phyloP scores from a whole-genome alignment of 2,329 filamentous ascomycete genomes.

The Chalaropsis thielavioides region DNA sequence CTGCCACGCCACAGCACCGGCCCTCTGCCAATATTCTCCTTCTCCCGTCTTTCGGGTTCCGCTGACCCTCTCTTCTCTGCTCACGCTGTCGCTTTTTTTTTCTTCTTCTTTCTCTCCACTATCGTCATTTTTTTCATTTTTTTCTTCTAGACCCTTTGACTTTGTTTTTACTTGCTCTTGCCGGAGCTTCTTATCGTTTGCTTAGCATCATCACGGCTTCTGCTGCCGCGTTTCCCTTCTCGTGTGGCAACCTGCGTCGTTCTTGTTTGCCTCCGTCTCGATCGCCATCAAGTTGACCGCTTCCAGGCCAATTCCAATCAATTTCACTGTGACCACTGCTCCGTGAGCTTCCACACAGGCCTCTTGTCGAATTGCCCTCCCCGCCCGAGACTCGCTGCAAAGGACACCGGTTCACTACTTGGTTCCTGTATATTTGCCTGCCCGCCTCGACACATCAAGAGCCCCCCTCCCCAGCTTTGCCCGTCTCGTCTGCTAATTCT shows the following conservation, averaged over 20 bases:
- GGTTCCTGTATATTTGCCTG: not conserved
- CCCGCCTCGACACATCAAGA: no score
- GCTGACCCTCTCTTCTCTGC: slow-evolving; percentile 16
- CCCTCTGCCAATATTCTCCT: slow-evolving; percentile 15
- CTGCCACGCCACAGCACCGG: slow-evolving; percentile 16
- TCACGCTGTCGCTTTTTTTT: slow-evolving; percentile 15
- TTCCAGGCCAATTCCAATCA: not conserved
- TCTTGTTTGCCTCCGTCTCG: not conserved
- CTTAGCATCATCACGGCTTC: slow-evolving; percentile 7
- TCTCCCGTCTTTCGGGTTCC: slow-evolving; percentile 16
- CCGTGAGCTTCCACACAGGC: not conserved
- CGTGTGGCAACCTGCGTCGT: not conserved
- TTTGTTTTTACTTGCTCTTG: slow-evolving; percentile 8
- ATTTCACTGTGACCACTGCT: not conserved
- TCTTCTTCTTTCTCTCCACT: slow-evolving; percentile 12
- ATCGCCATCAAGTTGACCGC: not conserved
- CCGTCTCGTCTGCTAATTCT: no score
- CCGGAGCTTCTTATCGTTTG: not conserved
- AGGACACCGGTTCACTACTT: not conserved
- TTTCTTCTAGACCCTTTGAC: not conserved
- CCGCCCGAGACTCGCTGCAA: not conserved
- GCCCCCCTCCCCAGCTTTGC: no score
- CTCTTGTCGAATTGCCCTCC: not conserved
- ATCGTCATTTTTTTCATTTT: slow-evolving; percentile 8
- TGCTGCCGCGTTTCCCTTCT: not conserved